Evolutionary conservation across 1,139 yeast species (phyloP).

Genomic region (Pichia sp.): DNA sequence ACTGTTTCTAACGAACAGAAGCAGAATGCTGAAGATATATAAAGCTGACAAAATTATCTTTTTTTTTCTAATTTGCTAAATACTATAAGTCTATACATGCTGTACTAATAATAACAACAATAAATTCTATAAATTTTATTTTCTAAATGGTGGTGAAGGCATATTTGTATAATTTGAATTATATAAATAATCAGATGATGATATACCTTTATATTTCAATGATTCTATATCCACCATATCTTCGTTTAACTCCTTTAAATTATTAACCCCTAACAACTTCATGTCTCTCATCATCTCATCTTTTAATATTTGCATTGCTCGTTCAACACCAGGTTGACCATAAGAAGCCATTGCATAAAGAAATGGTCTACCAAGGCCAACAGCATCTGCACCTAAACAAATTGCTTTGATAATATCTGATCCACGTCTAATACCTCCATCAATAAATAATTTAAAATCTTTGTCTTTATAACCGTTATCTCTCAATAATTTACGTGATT

Average conservation of each 20-base stretch:
- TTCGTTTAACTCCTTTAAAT: conserved; percentile 40
- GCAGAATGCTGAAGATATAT: conserved; percentile 10
- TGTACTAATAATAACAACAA: neutral
- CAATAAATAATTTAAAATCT: conserved; percentile 46
- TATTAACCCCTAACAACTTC: conserved; percentile 50
- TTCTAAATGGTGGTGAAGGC: conserved; percentile 15
- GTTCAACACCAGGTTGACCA: conserved; percentile 62
- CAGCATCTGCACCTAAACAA: conserved; percentile 66
- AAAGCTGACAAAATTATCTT: neutral
- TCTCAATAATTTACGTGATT: conserved; percentile 51
- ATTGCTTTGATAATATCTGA: conserved; percentile 62
- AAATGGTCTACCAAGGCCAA: conserved; percentile 70
- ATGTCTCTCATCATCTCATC: conserved; percentile 52
- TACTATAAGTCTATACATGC: no score
- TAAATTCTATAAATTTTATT: neutral
- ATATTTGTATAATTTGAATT: conserved; percentile 27
- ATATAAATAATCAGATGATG: conserved; percentile 40
- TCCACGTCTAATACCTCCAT: conserved; percentile 68
- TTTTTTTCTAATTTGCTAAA: no score
- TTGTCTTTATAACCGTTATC: conserved; percentile 34
- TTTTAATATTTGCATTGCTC: conserved; percentile 47
- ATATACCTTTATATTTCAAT: conserved; percentile 31
- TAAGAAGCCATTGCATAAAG: conserved; percentile 65
- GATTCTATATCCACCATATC: conserved; percentile 42
- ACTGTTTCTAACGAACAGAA: conserved; percentile 5